Evolutionary conservation across 108 stramenopile species (phyloP).

Genomic region (Cyclotella kingstonii): DNA sequence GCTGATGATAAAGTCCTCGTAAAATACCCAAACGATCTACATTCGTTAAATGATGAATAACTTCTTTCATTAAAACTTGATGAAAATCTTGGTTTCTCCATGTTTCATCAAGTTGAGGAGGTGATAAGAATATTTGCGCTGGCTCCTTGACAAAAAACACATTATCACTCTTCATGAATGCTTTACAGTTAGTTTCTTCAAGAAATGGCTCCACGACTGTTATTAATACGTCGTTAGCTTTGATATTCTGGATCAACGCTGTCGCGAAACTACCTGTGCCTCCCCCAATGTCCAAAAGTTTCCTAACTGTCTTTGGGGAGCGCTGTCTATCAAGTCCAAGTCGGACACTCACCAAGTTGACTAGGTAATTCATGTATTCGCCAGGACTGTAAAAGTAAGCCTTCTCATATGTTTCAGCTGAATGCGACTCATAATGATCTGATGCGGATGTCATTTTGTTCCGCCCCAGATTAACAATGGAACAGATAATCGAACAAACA

Average conservation of each 20-base stretch:
- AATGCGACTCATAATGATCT: constrained; percentile 55
- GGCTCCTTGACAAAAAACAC: constrained; percentile 53
- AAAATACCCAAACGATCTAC: constrained; percentile 5
- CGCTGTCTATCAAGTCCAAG: constrained; percentile 7
- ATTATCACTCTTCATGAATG: not conserved
- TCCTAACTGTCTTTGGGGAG: constrained; percentile 1
- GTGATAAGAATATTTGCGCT: constrained; percentile 47
- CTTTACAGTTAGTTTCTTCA: not conserved
- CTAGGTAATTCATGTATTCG: constrained; percentile 52
- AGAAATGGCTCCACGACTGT: constrained; percentile 74
- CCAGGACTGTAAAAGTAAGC: constrained; percentile 64
- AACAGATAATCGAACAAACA: too few species aligned
- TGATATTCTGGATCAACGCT: not conserved
- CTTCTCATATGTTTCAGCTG: constrained; percentile 52
- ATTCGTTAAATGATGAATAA: constrained; percentile 6
- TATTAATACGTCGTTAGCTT: constrained; percentile 4
- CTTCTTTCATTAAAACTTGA: constrained; percentile 10
- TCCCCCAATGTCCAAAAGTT: constrained; percentile 60
- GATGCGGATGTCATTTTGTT: constrained; percentile 26
- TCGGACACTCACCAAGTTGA: constrained; percentile 18
- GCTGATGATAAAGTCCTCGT: constrained; percentile 11
- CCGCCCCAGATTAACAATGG: too few species aligned
- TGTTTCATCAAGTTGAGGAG: not conserved
- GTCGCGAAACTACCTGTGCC: constrained; percentile 74
- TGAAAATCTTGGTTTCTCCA: constrained; percentile 4